phyloP scores from a whole-genome alignment of 1,139 yeast species.

The Pneumocystis canis region DNA sequence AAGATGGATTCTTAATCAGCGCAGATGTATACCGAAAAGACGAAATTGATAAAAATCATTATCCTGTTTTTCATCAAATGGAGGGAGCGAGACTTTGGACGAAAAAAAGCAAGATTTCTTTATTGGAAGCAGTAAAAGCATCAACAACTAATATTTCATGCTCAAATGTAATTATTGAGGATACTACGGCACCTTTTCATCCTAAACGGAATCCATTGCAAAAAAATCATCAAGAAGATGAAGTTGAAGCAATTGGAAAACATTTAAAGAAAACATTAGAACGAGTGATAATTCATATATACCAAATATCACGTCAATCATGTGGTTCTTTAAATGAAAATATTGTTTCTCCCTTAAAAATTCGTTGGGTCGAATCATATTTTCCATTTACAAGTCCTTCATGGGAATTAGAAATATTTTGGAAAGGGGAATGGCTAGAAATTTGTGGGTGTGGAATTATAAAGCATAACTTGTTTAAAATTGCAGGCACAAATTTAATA shows the following conservation, averaged over 20 bases:
- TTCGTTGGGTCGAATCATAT: slow-evolving; percentile 90
- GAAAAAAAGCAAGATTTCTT: slow-evolving; percentile 29
- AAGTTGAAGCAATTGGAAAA: slow-evolving; percentile 50
- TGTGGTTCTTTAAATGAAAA: slow-evolving; percentile 31
- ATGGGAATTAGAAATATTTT: slow-evolving; percentile 97
- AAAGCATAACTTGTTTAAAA: slow-evolving; percentile 56
- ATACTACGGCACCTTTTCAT: slow-evolving; percentile 45
- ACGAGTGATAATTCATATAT: slow-evolving; percentile 65
- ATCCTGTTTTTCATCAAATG: slow-evolving; percentile 95
- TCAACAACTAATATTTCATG: slow-evolving; percentile 47
- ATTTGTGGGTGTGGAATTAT: slow-evolving; percentile 95
- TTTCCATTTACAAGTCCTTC: slow-evolving; percentile 99
- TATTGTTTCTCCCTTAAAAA: slow-evolving; percentile 46
- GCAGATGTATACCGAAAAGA: slow-evolving; percentile 96
- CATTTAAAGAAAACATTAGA: slow-evolving; percentile 82
- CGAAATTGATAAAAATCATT: slow-evolving; percentile 88
- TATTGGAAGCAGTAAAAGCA: slow-evolving; percentile 24
- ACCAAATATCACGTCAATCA: slow-evolving; percentile 50
- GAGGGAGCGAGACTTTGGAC: slow-evolving; percentile 91
- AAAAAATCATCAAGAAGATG: slow-evolving; percentile 51
- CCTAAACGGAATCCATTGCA: slow-evolving; percentile 62
- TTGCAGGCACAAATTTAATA: slow-evolving; percentile 40
- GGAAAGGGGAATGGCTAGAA: slow-evolving; percentile 98
- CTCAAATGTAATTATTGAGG: slow-evolving; percentile 58
- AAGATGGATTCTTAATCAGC: slow-evolving; percentile 81